Evolutionary conservation across 2,329 filamentous ascomycete species (phyloP).

Genomic region (Drechslerella dactyloides): DNA sequence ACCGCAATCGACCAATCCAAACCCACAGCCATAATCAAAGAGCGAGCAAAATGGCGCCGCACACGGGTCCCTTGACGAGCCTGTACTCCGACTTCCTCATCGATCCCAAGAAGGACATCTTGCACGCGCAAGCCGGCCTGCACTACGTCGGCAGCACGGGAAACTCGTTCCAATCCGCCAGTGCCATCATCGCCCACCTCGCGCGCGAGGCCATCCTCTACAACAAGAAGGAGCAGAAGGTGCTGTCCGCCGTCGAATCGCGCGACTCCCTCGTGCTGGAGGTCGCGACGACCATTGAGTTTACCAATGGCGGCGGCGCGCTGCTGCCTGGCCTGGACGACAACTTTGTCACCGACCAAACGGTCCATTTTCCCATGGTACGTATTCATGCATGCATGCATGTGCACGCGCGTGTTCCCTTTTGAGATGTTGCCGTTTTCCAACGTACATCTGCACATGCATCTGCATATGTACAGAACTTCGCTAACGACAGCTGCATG

Average conservation of each 20-base stretch:
- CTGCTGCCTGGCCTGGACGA: slow-evolving; percentile 91
- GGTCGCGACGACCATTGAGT: slow-evolving; percentile 81
- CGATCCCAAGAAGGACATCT: slow-evolving; percentile 68
- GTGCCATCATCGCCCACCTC: slow-evolving; percentile 83
- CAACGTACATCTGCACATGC: too few relatives aligned
- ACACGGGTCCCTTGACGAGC: slow-evolving; percentile 36
- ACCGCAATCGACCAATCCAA: background rate
- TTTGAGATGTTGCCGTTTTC: slow-evolving; percentile 25
- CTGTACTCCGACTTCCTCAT: slow-evolving; percentile 75
- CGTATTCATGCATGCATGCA: slow-evolving; percentile 58
- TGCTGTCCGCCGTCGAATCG: slow-evolving; percentile 76
- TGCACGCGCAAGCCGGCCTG: slow-evolving; percentile 71
- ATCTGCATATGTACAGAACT: too few relatives aligned
- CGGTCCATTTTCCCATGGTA: slow-evolving; percentile 81
- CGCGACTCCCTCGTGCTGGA: slow-evolving; percentile 74
- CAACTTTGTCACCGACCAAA: slow-evolving; percentile 86
- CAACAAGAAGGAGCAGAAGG: slow-evolving; percentile 80
- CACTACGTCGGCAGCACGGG: slow-evolving; percentile 87
- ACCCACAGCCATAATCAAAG: too few relatives aligned
- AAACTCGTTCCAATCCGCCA: slow-evolving; percentile 72
- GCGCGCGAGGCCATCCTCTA: slow-evolving; percentile 70
- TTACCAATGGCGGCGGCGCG: slow-evolving; percentile 77
- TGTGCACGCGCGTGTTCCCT: slow-evolving; percentile 19
- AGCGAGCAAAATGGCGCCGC: slow-evolving; percentile 24
- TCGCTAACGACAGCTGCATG: slow-evolving; percentile 3